Evolutionary conservation across 2,329 filamentous ascomycete genomes (phyloP), one percentile per base, ranked within the genome.

Genomic region (Graphiopsis chlorocephala): DNA sequence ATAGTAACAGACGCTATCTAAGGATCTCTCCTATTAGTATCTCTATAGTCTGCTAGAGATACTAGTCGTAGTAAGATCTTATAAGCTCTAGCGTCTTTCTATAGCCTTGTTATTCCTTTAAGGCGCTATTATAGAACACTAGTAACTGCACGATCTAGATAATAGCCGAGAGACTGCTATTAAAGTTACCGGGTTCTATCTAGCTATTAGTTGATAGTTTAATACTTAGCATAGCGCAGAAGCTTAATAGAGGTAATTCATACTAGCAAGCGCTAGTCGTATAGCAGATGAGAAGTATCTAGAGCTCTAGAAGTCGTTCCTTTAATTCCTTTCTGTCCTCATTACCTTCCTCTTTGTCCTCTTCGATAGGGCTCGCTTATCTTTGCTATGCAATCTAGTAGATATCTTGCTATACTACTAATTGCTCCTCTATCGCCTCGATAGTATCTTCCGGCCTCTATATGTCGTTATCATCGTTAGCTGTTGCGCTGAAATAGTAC

Each of bases 181-280:
- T 64, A 42, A 66, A 66, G 61, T 66, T 64, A 14, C 65, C 61
- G 29, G 65, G 65, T 28, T 61, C 61, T 35, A 63, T 59, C 61
- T 60, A 66, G 23, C 65, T 53, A 15, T 47, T 8, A 8, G 61
- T 64, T 7, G 61, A 60, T 10, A 60, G 60, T 25, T 64, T 64
- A 60, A 66, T 61, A 38, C 65, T 64, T 12, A 66, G 56, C 61
- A 66, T 66, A 25, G 65, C 61, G 42, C 61, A 66, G 29, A 61
- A 66, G 61, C 65, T 66, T 15, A 66, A 12, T 23, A 66, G 31
- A 14, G 65, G 65, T n/a, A 61, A 64, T 11, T 47, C 8, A 20
- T 64, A 66, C 38, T 38, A 55, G 17, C 58, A 59, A 50, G 64
- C 33, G 3, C 47, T 48, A 25, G 58, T 65, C 14, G 29, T 28